Percentiles rank a stretch among this genome's conserved stretches.
These are phyloP conservation scores for Pestalotiopsis sp. DNA, from an alignment of 2,329 filamentous ascomycete genomes.

Conservation along the genomic window DNA sequence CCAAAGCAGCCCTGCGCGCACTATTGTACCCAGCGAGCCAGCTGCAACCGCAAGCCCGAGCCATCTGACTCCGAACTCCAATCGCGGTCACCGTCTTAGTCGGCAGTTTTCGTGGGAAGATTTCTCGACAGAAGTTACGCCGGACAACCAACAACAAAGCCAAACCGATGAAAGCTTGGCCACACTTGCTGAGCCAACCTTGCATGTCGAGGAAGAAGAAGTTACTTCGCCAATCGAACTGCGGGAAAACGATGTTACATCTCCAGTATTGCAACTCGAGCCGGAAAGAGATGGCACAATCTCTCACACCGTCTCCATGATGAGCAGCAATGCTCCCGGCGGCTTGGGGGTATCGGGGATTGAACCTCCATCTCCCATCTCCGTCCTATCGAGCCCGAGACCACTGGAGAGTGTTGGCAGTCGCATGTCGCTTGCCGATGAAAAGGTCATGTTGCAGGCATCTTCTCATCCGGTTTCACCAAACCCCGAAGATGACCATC, in stretches of 20 bases:
- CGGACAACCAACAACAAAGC: slow-evolving; percentile 16
- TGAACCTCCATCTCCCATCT: slow-evolving; percentile 49
- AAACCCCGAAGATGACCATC: slow-evolving; percentile 42
- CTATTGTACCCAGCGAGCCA: not conserved
- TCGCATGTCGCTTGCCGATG: slow-evolving; percentile 45
- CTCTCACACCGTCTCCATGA: slow-evolving; percentile 40
- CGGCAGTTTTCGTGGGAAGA: slow-evolving; percentile 48
- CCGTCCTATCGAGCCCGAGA: slow-evolving; percentile 32
- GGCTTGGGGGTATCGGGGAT: slow-evolving; percentile 27
- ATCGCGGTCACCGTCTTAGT: not conserved
- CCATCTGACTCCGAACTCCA: slow-evolving; percentile 3
- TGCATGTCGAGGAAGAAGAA: not conserved
- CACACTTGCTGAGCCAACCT: not conserved
- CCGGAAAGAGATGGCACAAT: slow-evolving; percentile 22
- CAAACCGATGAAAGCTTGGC: not conserved
- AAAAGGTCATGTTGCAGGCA: slow-evolving; percentile 42
- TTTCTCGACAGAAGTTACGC: slow-evolving; percentile 25
- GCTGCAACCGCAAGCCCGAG: slow-evolving; percentile 13
- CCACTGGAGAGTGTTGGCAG: slow-evolving; percentile 21
- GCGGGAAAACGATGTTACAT: not conserved
- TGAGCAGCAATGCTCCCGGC: slow-evolving; percentile 35
- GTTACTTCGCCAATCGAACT: not conserved
- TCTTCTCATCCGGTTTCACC: slow-evolving; percentile 38
- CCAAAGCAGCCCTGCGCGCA: slow-evolving; percentile 1
- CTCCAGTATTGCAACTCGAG: slow-evolving; percentile 17